These are phyloP conservation scores for Ogataea degrootiae DNA, from an alignment of 805 yeast species.

Conservation along the genomic window DNA sequence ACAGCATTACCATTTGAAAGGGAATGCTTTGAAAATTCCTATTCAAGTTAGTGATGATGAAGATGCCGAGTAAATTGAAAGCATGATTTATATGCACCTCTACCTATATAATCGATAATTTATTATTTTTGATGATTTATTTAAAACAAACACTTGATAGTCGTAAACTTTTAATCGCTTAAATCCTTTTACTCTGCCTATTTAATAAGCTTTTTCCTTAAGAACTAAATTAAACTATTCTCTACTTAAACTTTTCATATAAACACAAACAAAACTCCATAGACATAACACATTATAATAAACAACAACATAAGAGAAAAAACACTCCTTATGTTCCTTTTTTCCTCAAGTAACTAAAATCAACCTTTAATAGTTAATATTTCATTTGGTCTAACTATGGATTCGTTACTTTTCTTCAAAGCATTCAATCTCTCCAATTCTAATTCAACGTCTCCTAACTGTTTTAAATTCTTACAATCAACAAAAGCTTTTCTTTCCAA, in stretches of 20 bases:
- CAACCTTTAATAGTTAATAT: constrained; percentile 11
- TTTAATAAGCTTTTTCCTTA: too few relatives aligned
- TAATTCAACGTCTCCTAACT: constrained; percentile 13
- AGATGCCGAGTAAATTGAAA: constrained; percentile 15
- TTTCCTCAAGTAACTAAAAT: too few relatives aligned
- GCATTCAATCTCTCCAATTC: constrained; percentile 12
- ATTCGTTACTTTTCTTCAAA: constrained; percentile 4
- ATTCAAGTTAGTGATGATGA: constrained; percentile 32
- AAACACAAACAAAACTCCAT: too few relatives aligned
- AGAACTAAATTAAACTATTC: too few relatives aligned
- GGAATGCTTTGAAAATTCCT: constrained; percentile 41
- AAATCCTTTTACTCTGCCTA: too few relatives aligned
- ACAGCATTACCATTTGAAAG: constrained; percentile 66
- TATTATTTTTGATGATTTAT: neutral
- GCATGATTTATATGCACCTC: neutral
- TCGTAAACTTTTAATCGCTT: too few relatives aligned
- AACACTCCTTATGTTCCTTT: too few relatives aligned
- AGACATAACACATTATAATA: too few relatives aligned
- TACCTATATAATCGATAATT: neutral
- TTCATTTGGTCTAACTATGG: constrained; percentile 3
- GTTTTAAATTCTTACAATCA: constrained; percentile 10
- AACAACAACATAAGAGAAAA: too few relatives aligned
- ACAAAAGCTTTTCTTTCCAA: constrained; percentile 17
- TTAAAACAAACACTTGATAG: too few relatives aligned
- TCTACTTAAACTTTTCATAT: too few relatives aligned